phyloP scores from a whole-genome alignment of 116 monocot genomes.

The Trichopus zeylanicus region DNA sequence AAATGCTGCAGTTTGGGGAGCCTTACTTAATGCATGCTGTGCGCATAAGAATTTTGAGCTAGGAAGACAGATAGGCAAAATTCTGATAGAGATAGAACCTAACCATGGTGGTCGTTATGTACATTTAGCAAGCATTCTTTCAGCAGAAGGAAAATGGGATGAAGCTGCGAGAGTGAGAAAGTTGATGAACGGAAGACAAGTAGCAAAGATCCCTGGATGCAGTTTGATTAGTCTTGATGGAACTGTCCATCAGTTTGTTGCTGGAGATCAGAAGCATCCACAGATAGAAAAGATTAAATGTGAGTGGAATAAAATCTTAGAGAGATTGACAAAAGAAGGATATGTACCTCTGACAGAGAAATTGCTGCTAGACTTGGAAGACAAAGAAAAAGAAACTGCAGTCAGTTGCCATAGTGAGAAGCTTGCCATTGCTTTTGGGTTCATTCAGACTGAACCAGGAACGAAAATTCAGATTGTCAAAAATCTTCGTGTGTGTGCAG shows the following conservation, averaged over 20 bases:
- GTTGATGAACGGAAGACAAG: constrained; percentile 13
- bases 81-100: too few relatives aligned
- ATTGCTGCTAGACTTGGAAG: constrained; percentile 5
- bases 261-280: constrained; percentile 13
- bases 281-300: constrained; percentile 6
- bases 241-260: constrained; percentile 16
- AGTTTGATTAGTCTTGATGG: constrained; percentile 24
- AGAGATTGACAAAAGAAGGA: constrained; percentile 13
- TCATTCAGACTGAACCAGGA: background rate
- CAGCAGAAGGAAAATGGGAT: constrained; percentile 23
- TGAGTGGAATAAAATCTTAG: constrained; percentile 6
- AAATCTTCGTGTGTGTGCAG: constrained; percentile 5
- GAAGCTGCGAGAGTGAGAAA: constrained; percentile 22
- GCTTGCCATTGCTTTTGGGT: constrained; percentile 13
- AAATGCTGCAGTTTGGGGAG: constrained; percentile 33
- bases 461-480: constrained; percentile 8
- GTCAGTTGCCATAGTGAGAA: constrained; percentile 10
- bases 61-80: constrained; percentile 16
- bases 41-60: constrained; percentile 16
- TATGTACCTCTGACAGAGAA: constrained; percentile 4
- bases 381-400: constrained; percentile 12
- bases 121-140: constrained; percentile 20
- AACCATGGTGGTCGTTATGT: too few relatives aligned
- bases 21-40: constrained; percentile 26
- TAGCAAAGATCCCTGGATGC: constrained; percentile 26